Percentiles rank a stretch among this genome's conserved stretches.
phyloP scores from a whole-genome alignment of 352 stramenopile species.

The Pythium rhizo-oryzae region DNA sequence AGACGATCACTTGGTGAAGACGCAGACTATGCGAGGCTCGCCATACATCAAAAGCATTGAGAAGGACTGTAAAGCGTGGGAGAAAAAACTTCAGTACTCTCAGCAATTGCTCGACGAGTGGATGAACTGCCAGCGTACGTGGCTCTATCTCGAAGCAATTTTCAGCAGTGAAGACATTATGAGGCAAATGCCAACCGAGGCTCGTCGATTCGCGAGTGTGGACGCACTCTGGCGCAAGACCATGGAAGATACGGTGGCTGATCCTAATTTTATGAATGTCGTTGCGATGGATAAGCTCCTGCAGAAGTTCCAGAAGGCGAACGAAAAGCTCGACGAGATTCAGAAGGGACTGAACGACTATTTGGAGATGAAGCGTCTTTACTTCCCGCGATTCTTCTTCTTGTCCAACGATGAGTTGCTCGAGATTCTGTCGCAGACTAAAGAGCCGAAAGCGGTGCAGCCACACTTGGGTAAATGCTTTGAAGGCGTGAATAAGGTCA shows the following conservation, averaged over 20 bases:
- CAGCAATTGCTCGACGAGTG: conserved; percentile 94
- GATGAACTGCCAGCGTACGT: conserved; percentile 94
- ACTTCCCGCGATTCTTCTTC: conserved; percentile 96
- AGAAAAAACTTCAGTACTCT: conserved; percentile 89
- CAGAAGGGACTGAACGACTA: conserved; percentile 92
- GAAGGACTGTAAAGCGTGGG: conserved; percentile 89
- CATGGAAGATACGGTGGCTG: conserved; percentile 89
- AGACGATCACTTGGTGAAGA: conserved; percentile 95
- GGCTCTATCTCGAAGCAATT: conserved; percentile 96
- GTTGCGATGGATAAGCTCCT: conserved; percentile 90
- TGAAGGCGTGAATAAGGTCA: conserved; percentile 92
- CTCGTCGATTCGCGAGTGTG: conserved; percentile 86
- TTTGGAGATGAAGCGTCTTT: conserved; percentile 83
- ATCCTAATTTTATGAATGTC: conserved; percentile 91
- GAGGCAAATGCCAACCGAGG: conserved; percentile 94
- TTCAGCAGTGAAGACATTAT: conserved; percentile 96
- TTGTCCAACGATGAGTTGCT: conserved; percentile 95
- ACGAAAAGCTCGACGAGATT: conserved; percentile 95
- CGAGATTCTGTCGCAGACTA: conserved; percentile 94
- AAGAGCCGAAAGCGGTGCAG: conserved; percentile 93
- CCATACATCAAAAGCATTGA: conserved; percentile 95
- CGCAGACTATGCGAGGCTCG: conserved; percentile 94
- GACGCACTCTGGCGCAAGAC: conserved; percentile 91
- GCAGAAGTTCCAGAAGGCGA: conserved; percentile 92
- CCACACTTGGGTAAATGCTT: conserved; percentile 91